Conservation (phyloP, 306 rosid genomes). For the apple (Malus domestica) region DNA sequence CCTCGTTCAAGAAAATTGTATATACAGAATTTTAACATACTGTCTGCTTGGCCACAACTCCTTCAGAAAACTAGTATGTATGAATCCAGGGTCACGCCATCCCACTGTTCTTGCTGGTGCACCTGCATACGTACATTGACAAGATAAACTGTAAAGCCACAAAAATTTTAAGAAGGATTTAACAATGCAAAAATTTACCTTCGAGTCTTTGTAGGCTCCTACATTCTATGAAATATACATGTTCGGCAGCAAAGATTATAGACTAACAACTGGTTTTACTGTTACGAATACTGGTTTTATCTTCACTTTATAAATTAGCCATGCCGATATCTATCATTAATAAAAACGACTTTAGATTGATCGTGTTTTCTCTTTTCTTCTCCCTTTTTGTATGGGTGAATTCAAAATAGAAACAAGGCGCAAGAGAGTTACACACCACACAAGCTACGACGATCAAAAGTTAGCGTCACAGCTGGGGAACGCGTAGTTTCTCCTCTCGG, state of each 20-base stretch:
- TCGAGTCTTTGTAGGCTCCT: neutral
- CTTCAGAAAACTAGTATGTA: conserved; percentile 79
- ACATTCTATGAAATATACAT: neutral
- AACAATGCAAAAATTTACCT: neutral
- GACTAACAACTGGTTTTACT: neutral
- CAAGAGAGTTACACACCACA: conserved; percentile 39
- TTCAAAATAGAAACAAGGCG: neutral
- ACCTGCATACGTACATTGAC: conserved; percentile 33
- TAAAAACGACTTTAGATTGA: neutral
- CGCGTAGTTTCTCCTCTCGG: conserved; percentile 24
- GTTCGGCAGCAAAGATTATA: neutral
- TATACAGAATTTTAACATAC: conserved; percentile 25
- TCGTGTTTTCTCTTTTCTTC: neutral
- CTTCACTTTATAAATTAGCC: neutral
- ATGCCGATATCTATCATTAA: neutral
- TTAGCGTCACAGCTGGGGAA: conserved; percentile 68
- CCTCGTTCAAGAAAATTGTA: neutral
- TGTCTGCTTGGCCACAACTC: conserved; percentile 72
- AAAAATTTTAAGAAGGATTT: neutral
- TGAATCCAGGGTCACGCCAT: conserved; percentile 91
- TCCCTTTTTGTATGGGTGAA: neutral
- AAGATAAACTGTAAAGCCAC: neutral
- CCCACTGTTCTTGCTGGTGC: conserved; percentile 91
- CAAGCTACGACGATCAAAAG: conserved; percentile 65
- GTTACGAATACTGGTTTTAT: neutral